Evolutionary conservation across 2,329 filamentous ascomycete species (phyloP).

Genomic region (Raffaelea arxii): DNA sequence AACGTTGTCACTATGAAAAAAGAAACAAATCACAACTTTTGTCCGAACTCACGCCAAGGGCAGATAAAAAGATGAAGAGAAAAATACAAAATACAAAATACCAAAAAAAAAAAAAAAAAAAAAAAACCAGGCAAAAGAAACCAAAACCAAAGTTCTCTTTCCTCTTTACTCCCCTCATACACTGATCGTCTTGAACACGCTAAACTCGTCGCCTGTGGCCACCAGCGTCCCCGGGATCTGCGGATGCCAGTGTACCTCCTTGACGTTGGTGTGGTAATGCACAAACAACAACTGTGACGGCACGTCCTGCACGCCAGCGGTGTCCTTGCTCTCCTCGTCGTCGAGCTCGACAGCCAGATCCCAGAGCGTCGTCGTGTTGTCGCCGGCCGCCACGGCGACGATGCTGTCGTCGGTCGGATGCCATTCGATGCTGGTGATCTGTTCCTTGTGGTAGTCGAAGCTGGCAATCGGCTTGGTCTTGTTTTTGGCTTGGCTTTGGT

Average conservation of each 20-base stretch:
- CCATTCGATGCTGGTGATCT: constrained; percentile 94
- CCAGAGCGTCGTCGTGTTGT: constrained; percentile 93
- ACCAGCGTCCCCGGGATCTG: constrained; percentile 87
- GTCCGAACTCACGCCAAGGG: no score
- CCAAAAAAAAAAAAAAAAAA: background rate
- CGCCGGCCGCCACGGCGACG: constrained; percentile 80
- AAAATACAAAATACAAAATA: no score
- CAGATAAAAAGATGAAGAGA: background rate
- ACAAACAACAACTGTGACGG: constrained; percentile 93
- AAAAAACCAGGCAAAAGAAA: background rate
- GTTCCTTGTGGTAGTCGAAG: constrained; percentile 93
- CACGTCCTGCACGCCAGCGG: constrained; percentile 77
- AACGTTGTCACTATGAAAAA: no score
- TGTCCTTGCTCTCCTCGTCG: constrained; percentile 90
- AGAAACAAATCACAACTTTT: no score
- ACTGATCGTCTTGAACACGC: constrained; percentile 75
- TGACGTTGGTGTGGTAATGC: constrained; percentile 89
- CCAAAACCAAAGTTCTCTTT: background rate
- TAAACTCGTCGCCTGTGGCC: constrained; percentile 85
- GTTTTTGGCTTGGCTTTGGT: constrained; percentile 24
- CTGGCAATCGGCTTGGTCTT: constrained; percentile 77
- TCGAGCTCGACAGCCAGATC: constrained; percentile 94
- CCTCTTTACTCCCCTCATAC: constrained; percentile 37
- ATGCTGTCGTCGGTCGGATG: constrained; percentile 96
- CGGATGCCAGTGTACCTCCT: constrained; percentile 95